These are phyloP conservation scores for Uncinocarpus reesii DNA, from an alignment of 2,329 filamentous ascomycete species.

Conservation along the genomic window DNA sequence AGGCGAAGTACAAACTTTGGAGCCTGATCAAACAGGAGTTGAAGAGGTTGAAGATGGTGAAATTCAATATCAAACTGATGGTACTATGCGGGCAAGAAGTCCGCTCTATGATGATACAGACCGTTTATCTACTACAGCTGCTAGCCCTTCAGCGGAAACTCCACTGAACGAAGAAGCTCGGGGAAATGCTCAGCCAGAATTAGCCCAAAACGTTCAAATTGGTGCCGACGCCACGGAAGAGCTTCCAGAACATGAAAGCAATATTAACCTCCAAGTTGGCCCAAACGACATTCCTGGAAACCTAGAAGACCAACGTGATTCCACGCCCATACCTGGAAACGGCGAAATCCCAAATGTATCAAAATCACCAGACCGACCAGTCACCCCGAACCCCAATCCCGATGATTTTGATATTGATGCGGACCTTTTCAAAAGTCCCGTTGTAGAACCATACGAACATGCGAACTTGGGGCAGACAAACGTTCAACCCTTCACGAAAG, in stretches of 20 bases:
- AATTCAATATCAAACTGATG: background rate
- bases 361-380: slow-evolving; percentile 7
- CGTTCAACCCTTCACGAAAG: background rate
- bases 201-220: background rate
- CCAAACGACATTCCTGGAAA: background rate
- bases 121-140: background rate
- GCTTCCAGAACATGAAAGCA: background rate
- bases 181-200: slow-evolving; percentile 2
- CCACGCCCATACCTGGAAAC: background rate
- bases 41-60: slow-evolving; percentile 9
- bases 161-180: background rate
- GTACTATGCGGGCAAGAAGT: background rate
- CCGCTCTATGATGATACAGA: background rate
- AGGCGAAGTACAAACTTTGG: background rate
- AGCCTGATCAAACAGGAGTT: background rate
- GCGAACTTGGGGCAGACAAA: background rate
- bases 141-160: background rate
- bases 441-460: background rate
- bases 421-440: slow-evolving; percentile 25
- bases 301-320: background rate
- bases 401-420: slow-evolving; percentile 27
- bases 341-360: background rate
- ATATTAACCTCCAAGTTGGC: background rate
- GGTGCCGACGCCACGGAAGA: background rate
- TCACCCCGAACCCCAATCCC: slow-evolving; percentile 18